A percentile compares a stretch with the other conserved stretches of the same genome.
Conservation (phyloP, 805 yeast genomes). For the Wickerhamiella alocasiicola region DNA sequence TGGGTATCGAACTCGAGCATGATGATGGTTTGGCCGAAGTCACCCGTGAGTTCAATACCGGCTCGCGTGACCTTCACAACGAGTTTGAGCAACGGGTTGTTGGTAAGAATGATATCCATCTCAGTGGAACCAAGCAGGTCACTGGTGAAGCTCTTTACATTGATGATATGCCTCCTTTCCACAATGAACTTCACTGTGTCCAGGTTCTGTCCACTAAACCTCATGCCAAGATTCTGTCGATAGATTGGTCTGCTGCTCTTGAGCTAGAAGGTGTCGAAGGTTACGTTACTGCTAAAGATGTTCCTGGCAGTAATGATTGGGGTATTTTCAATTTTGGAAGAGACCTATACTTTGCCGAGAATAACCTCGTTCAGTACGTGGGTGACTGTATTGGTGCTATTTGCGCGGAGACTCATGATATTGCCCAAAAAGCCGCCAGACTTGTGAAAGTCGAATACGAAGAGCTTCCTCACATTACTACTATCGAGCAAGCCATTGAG, state of each 20-base stretch:
- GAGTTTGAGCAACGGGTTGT: slow-evolving; percentile 30
- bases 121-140: slow-evolving; percentile 36
- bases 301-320: slow-evolving; percentile 32
- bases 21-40: slow-evolving; percentile 28
- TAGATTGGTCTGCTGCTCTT: slow-evolving; percentile 31
- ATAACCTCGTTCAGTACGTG: slow-evolving; percentile 30
- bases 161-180: slow-evolving; percentile 34
- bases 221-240: slow-evolving; percentile 32
- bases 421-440: slow-evolving; percentile 34
- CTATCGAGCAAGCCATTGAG: slow-evolving; percentile 35
- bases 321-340: slow-evolving; percentile 33
- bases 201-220: slow-evolving; percentile 35
- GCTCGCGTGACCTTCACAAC: slow-evolving; percentile 31
- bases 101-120: slow-evolving; percentile 34
- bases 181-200: slow-evolving; percentile 33
- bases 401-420: slow-evolving; percentile 30
- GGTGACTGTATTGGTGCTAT: slow-evolving; percentile 37
- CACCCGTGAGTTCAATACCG: slow-evolving; percentile 28
- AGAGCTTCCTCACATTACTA: slow-evolving; percentile 29
- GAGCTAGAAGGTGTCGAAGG: slow-evolving; percentile 34
- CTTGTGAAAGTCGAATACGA: slow-evolving; percentile 34
- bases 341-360: slow-evolving; percentile 34
- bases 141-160: slow-evolving; percentile 38
- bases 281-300: slow-evolving; percentile 32
- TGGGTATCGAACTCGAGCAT: slow-evolving; percentile 16